phyloP scores from a whole-genome alignment of 306 rosid genomes.

The Cicer judaicum region DNA sequence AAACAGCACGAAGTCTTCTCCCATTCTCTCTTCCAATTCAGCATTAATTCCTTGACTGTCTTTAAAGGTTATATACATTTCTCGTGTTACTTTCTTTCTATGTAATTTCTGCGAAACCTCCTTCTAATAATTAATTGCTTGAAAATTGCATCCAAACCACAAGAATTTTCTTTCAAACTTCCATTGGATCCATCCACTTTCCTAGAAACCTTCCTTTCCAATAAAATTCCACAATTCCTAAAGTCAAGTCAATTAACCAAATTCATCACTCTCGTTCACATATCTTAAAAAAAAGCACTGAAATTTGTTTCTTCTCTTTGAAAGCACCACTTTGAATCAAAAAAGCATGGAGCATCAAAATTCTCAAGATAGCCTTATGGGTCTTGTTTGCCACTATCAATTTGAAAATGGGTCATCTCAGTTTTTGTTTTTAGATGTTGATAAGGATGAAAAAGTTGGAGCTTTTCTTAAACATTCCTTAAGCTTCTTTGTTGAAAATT shows the following conservation, averaged over 20 bases:
- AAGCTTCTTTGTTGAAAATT: slow-evolving; percentile 44
- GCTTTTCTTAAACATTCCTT: not conserved
- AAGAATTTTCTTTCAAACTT: slow-evolving; percentile 38
- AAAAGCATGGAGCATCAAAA: slow-evolving; percentile 34
- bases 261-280: slow-evolving; percentile 8
- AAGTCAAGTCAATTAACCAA: slow-evolving; percentile 8
- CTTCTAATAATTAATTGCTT: not conserved
- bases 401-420: slow-evolving; percentile 55
- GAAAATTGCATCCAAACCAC: not conserved
- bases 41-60: too few relatives aligned
- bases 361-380: slow-evolving; percentile 9
- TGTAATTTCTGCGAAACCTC: not conserved
- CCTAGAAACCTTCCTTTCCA: not conserved
- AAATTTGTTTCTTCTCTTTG: slow-evolving; percentile 14
- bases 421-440: slow-evolving; percentile 37
- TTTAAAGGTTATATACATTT: too few relatives aligned
- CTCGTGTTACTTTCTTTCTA: not conserved
- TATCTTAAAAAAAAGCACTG: slow-evolving; percentile 1
- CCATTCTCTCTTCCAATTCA: too few relatives aligned
- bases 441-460: slow-evolving; percentile 6
- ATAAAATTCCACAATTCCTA: not conserved
- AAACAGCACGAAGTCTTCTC: too few relatives aligned
- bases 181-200: not conserved
- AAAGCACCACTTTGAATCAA: slow-evolving; percentile 29
- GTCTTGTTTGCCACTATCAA: slow-evolving; percentile 49